These are phyloP conservation scores for Pichia sp. DNA, from an alignment of 1,139 yeast genomes.

Conservation along the genomic window DNA sequence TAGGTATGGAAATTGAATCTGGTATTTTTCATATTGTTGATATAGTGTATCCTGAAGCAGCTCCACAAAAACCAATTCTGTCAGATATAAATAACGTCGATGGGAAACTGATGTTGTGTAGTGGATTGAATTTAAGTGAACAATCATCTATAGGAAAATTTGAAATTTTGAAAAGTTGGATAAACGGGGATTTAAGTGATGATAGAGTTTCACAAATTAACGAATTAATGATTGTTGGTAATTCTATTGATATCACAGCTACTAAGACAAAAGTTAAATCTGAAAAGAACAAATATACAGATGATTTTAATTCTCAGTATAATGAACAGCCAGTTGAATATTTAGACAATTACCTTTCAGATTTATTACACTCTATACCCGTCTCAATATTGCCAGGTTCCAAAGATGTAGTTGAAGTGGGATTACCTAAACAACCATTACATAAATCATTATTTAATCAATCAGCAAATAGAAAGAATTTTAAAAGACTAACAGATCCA, in stretches of 20 bases:
- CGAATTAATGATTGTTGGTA: slow-evolving; percentile 54
- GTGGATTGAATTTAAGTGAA: slow-evolving; percentile 62
- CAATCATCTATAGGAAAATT: slow-evolving; percentile 42
- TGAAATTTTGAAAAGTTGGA: slow-evolving; percentile 63
- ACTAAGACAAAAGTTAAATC: slow-evolving; percentile 16
- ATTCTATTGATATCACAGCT: slow-evolving; percentile 46
- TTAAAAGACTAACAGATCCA: slow-evolving; percentile 66
- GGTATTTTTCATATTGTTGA: slow-evolving; percentile 87
- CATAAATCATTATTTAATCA: slow-evolving; percentile 64
- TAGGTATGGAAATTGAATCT: slow-evolving; percentile 79
- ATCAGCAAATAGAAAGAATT: slow-evolving; percentile 40
- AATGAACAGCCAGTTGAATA: slow-evolving; percentile 38
- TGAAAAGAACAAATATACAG: slow-evolving; percentile 46
- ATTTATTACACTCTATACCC: slow-evolving; percentile 55
- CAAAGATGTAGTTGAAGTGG: slow-evolving; percentile 73
- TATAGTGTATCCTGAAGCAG: slow-evolving; percentile 59
- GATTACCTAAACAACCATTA: slow-evolving; percentile 86
- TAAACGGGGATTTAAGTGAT: slow-evolving; percentile 55
- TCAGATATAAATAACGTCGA: slow-evolving; percentile 3
- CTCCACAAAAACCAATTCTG: slow-evolving; percentile 42
- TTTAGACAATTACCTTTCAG: slow-evolving; percentile 55
- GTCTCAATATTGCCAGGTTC: slow-evolving; percentile 81
- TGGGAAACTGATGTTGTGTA: slow-evolving; percentile 52
- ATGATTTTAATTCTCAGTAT: slow-evolving; percentile 46
- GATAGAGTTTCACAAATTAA: slow-evolving; percentile 22